phyloP scores from a whole-genome alignment of 2,329 filamentous ascomycete genomes.

The Xylaria sp. region DNA sequence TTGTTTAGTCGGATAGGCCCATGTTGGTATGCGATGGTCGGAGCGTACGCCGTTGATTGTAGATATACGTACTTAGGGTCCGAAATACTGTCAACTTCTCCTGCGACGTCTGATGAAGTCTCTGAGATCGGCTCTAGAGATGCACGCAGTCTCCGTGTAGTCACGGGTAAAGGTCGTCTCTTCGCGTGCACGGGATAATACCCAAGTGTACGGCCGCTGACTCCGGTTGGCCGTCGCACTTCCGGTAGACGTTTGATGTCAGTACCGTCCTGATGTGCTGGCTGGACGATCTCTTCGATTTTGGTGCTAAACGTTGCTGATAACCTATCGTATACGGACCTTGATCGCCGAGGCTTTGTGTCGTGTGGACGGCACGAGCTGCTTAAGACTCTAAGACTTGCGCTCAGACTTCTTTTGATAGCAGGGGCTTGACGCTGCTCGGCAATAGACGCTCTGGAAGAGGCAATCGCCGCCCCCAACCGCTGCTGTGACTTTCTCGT shows the following conservation, averaged over 20 bases:
- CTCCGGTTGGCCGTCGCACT: background rate
- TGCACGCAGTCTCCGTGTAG: background rate
- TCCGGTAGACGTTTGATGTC: background rate
- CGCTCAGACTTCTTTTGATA: conserved; percentile 14
- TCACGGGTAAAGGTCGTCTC: background rate
- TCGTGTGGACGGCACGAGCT: background rate
- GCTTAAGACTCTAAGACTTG: background rate
- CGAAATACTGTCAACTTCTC: background rate
- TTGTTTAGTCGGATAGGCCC: conserved; percentile 18
- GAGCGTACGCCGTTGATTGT: conserved; percentile 8
- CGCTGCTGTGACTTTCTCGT: conserved; percentile 11
- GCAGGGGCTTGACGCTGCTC: background rate
- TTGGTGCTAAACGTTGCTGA: conserved; percentile 16
- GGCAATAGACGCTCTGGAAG: background rate
- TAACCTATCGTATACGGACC: conserved; percentile 10
- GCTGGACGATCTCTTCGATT: conserved; percentile 15
- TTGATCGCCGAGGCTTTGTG: background rate
- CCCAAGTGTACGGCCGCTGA: background rate
- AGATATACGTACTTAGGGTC: conserved; percentile 6
- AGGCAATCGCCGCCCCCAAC: background rate
- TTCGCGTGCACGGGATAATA: background rate
- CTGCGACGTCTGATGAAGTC: background rate
- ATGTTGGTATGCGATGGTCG: conserved; percentile 10
- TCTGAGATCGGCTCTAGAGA: conserved; percentile 26
- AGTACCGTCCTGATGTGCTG: background rate